Conservation (phyloP, 495 filamentous ascomycete species). For the Lophiostoma macrostomum region DNA sequence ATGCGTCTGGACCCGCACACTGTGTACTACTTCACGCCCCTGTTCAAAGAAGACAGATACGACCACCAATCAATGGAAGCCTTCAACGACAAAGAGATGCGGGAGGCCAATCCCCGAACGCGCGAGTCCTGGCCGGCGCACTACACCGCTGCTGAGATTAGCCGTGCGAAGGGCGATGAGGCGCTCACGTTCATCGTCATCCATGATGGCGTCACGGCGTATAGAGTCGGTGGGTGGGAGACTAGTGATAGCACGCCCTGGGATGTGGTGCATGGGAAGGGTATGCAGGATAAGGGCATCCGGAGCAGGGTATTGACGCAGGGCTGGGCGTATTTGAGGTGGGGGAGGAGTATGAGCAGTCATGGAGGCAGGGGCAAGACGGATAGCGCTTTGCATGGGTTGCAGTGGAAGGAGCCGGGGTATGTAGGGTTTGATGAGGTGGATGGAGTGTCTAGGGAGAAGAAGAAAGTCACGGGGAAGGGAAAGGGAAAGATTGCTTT, state of each 20-base stretch:
- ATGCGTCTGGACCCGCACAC: constrained; percentile 24
- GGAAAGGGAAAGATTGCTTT: too few species aligned
- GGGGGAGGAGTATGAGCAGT: constrained; percentile 22
- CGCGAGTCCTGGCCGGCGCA: neutral
- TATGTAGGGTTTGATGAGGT: constrained; percentile 25
- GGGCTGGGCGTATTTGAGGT: constrained; percentile 27
- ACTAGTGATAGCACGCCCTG: neutral
- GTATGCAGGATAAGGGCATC: constrained; percentile 15
- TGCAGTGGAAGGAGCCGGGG: constrained; percentile 11
- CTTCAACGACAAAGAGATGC: constrained; percentile 22
- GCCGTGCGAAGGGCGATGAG: constrained; percentile 11
- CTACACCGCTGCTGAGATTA: constrained; percentile 4
- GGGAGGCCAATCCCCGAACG: neutral
- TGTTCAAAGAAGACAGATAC: constrained; percentile 26
- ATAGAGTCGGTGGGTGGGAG: constrained; percentile 27
- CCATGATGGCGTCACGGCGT: constrained; percentile 22
- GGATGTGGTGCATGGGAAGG: neutral
- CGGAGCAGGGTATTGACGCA: constrained; percentile 20
- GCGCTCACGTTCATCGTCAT: constrained; percentile 7
- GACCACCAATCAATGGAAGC: constrained; percentile 10
- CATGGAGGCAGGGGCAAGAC: too few species aligned
- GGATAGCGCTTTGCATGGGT: constrained; percentile 20
- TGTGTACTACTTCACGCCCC: constrained; percentile 25
- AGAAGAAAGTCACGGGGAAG: neutral
- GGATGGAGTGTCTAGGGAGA: neutral